phyloP scores from a whole-genome alignment of 495 filamentous ascomycete species.

The Hypoxylon crocopeplum region DNA sequence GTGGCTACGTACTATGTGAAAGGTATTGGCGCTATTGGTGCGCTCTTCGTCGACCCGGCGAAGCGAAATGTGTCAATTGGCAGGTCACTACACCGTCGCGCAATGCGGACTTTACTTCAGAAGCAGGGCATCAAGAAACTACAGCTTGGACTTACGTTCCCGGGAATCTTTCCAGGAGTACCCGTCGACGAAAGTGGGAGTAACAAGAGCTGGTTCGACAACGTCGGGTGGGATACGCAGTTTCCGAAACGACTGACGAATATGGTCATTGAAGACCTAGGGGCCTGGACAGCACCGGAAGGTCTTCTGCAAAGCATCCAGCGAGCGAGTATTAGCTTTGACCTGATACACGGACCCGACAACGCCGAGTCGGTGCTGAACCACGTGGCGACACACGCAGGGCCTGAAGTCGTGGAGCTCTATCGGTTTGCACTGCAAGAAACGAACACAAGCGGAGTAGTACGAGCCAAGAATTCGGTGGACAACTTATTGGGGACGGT shows the following conservation, averaged over 20 bases:
- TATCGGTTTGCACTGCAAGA: conserved; percentile 81
- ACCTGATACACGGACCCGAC: conserved; percentile 81
- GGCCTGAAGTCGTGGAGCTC: conserved; percentile 83
- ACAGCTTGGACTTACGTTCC: conserved; percentile 79
- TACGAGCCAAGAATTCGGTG: conserved; percentile 74
- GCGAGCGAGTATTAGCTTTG: conserved; percentile 71
- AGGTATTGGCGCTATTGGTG: conserved; percentile 77
- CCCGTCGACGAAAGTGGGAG: conserved; percentile 62
- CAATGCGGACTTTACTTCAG: conserved; percentile 70
- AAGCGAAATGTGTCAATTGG: conserved; percentile 87
- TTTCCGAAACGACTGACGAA: conserved; percentile 64
- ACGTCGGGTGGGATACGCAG: conserved; percentile 55
- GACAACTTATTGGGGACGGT: conserved; percentile 81
- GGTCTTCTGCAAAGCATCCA: conserved; percentile 74
- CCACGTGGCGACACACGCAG: conserved; percentile 75
- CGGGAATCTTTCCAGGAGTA: conserved; percentile 81
- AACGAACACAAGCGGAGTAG: conserved; percentile 75
- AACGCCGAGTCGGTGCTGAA: conserved; percentile 76
- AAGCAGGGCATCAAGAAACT: conserved; percentile 72
- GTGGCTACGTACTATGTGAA: conserved; percentile 83
- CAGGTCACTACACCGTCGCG: conserved; percentile 81
- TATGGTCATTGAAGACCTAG: conserved; percentile 66
- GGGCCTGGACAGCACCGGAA: conserved; percentile 76
- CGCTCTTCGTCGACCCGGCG: conserved; percentile 81
- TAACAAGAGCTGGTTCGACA: conserved; percentile 62